Conservation (phyloP, 2,329 filamentous ascomycete genomes). For the Fusarium sp. region DNA sequence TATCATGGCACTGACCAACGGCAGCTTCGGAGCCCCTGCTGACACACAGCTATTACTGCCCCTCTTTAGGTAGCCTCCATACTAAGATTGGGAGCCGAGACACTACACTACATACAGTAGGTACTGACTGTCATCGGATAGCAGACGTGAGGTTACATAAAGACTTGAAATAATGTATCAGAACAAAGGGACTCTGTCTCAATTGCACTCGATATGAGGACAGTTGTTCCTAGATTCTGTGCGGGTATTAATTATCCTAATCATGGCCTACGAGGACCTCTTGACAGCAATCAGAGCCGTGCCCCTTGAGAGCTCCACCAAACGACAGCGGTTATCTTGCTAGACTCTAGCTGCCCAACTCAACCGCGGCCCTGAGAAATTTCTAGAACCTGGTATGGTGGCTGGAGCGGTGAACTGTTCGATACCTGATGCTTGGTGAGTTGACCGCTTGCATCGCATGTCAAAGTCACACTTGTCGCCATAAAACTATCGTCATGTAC, state of each 20-base stretch:
- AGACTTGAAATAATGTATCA: not conserved
- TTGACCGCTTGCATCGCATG: slow-evolving; percentile 27
- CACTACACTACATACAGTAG: not conserved
- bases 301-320: slow-evolving; percentile 31
- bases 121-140: too few relatives aligned
- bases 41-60: slow-evolving; percentile 31
- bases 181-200: not conserved
- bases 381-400: slow-evolving; percentile 37
- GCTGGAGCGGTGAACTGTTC: slow-evolving; percentile 35
- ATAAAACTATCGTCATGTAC: slow-evolving; percentile 15
- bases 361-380: slow-evolving; percentile 30
- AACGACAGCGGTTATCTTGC: slow-evolving; percentile 23
- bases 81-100: slow-evolving; percentile 5
- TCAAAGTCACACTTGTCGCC: slow-evolving; percentile 10
- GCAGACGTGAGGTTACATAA: not conserved
- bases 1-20: slow-evolving; percentile 33
- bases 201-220: not conserved
- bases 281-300: not conserved
- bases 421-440: slow-evolving; percentile 14
- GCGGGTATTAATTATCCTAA: not conserved
- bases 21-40: slow-evolving; percentile 29
- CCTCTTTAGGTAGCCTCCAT: slow-evolving; percentile 1
- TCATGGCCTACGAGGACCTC: not conserved
- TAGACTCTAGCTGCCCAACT: slow-evolving; percentile 42
- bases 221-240: not conserved